Conservation (phyloP, 2,329 filamentous ascomycete species). For the Rhinocladiella mackenziei region DNA sequence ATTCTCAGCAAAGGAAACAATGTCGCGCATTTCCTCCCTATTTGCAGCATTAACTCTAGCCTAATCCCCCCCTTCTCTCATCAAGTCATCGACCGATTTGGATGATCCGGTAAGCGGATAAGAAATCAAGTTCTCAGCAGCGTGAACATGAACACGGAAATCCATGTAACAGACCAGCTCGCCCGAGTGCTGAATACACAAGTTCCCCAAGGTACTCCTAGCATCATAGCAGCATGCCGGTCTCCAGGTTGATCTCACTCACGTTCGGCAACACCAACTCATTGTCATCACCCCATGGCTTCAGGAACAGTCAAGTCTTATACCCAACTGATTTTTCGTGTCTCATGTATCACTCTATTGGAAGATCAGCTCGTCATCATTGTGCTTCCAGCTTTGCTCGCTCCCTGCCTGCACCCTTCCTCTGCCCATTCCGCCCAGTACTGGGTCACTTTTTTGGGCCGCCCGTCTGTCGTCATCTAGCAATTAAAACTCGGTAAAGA, state of each 20-base stretch:
- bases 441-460: background rate
- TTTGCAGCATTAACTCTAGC: too few species aligned
- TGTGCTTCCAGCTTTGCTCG: background rate
- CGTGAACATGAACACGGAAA: too few species aligned
- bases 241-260: background rate
- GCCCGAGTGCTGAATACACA: too few species aligned
- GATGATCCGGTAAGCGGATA: too few species aligned
- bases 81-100: too few species aligned
- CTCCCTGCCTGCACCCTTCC: background rate
- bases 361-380: conserved; percentile 3
- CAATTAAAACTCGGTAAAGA: conserved; percentile 68
- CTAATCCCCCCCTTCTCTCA: too few species aligned
- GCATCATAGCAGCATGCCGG: background rate
- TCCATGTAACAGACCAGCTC: too few species aligned
- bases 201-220: background rate
- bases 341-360: conserved; percentile 1
- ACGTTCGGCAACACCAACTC: background rate
- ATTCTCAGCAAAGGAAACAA: too few species aligned
- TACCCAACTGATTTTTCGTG: conserved; percentile 1
- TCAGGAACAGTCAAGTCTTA: conserved; percentile 1
- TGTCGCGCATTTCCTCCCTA: too few species aligned
- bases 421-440: background rate
- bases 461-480: background rate
- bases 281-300: background rate
- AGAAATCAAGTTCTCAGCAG: too few species aligned